These are phyloP conservation scores for Apocynum venetum DNA, from an alignment of 257 asterid genomes.

Conservation along the genomic window DNA sequence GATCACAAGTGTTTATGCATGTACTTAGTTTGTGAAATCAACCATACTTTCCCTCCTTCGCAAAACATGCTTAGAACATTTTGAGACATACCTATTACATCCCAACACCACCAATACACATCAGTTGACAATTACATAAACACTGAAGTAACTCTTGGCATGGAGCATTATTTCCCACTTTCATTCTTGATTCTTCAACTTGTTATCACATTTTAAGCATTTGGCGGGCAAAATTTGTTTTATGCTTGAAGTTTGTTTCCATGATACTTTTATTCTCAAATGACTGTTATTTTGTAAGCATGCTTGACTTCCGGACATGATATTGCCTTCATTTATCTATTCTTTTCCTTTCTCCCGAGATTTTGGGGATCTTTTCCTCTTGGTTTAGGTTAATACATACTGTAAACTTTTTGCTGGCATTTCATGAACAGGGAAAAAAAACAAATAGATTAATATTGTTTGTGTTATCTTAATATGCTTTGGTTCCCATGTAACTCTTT, in stretches of 20 bases:
- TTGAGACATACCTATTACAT: not conserved
- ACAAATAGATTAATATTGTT: not conserved
- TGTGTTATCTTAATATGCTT: not conserved
- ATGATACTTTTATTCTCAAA: not conserved
- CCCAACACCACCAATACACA: not conserved
- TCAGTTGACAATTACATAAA: not conserved
- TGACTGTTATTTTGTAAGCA: not conserved
- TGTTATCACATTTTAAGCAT: not conserved
- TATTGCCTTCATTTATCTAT: not conserved
- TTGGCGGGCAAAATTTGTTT: not conserved
- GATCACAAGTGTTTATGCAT: not conserved
- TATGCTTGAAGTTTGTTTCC: not conserved
- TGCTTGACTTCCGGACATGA: not conserved
- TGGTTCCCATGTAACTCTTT: not conserved
- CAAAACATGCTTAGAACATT: not conserved
- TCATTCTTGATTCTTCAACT: constrained; percentile 1
- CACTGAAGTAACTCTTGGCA: not conserved
- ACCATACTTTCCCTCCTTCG: not conserved
- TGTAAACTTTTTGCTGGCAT: not conserved
- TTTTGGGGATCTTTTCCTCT: not conserved
- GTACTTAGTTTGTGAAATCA: not conserved
- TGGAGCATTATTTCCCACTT: not conserved
- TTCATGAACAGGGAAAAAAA: not conserved
- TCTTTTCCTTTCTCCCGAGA: not conserved
- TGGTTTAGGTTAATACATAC: not conserved